Base-by-base conservation (phyloP, 2,329 filamentous ascomycete species). In the Stenocarpella maydis region DNA sequence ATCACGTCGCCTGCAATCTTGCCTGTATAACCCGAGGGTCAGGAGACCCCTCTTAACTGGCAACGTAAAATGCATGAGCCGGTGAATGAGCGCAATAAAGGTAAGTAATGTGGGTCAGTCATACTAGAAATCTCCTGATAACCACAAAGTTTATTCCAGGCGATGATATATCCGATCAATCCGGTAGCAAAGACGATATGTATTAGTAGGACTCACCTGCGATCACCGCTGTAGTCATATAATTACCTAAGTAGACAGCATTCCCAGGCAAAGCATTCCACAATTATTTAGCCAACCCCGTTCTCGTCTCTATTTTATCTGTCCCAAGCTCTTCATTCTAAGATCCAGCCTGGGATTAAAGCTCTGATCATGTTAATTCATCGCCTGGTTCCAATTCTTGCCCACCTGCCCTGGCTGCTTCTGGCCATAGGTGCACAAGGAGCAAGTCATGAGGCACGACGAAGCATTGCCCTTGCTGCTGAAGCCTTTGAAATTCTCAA, bases 351-450 rank as follows among this genome's bases (percentile, higher is more conserved):
- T 24, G 43, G 28, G 58, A 28, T 63, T 61, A 4, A 34, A 61
- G 43, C 31, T 63, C 43, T n/a, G 41, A 63, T 37, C 28, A 63
- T 63, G 58, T 49, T 37, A 28, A 24, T 63, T 63, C n/a, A 37
- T 47, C 43, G 43, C 19, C 58, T 49, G 6, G 28, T 49, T 49
- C 58, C 58, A 63, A 47, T 6, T 37, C 34, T 28, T 12, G 7
- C 34, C 14, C 43, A 63, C 28, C 43, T 63, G 28, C 43, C 49
- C 43, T 63, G 58, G 58, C 58, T 63, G 28, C 28, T 63, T 37
- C 43, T 63, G 28, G 58, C 58, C n/a, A 49, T 37, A 19, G 58
- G 58, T 49, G 58, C n/a, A 49, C 41, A 26, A 45, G 58, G 58
- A 49, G 15, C 28, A 63, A 63, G 28, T 10, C 58, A 49, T 28